Percentiles rank a stretch among this genome's conserved stretches.
Evolutionary conservation across 2,329 filamentous ascomycete species (phyloP).

Genomic region (Arthrobotrys sinensis): DNA sequence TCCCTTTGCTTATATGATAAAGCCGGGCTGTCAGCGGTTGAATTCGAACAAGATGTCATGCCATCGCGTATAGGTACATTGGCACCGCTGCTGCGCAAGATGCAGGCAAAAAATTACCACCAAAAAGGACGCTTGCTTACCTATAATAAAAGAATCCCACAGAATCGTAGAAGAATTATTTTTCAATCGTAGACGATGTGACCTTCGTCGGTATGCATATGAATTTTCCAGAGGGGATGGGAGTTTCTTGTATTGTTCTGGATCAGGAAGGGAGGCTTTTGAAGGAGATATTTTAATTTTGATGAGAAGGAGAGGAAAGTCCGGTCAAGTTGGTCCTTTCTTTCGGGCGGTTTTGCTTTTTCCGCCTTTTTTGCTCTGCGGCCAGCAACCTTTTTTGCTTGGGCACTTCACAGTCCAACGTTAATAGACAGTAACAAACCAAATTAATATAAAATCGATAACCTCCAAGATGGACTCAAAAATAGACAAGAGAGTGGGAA

Average conservation of each 20-base stretch:
- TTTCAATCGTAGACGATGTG: conserved; percentile 24
- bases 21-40: conserved; percentile 3
- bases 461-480: neutral
- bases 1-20: neutral
- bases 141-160: neutral
- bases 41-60: neutral
- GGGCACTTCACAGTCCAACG: neutral
- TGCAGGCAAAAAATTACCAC: neutral
- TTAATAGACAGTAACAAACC: too few species aligned
- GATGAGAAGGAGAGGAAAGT: conserved; percentile 55
- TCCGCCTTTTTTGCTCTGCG: conserved; percentile 7
- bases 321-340: conserved; percentile 43
- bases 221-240: neutral
- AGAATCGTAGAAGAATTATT: neutral
- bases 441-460: neutral
- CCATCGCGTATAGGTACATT: conserved; percentile 4
- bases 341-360: conserved; percentile 43
- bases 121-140: conserved; percentile 12
- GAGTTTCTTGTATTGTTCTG: neutral
- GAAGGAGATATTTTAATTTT: conserved; percentile 38
- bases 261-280: conserved; percentile 8
- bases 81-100: too few species aligned
- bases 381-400: neutral
- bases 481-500: neutral
- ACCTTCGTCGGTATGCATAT: conserved; percentile 10